Percentiles rank a stretch among this genome's conserved stretches.
Evolutionary conservation across 805 yeast genomes (phyloP).

Genomic region (Ogataea neopini): DNA sequence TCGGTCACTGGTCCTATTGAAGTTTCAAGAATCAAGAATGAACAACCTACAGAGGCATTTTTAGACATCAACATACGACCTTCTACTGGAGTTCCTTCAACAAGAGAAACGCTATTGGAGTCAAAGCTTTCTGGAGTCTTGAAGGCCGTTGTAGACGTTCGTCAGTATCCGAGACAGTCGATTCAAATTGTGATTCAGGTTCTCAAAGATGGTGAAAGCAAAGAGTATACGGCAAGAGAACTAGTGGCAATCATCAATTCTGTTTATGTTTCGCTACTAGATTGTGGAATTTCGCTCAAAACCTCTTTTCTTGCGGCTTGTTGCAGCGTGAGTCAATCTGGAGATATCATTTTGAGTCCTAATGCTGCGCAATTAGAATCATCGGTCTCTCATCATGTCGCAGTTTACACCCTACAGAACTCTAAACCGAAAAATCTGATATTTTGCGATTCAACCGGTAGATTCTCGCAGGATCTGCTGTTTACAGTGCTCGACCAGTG

Average conservation of each 20-base stretch:
- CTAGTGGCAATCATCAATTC: conserved; percentile 73
- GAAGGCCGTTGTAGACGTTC: conserved; percentile 57
- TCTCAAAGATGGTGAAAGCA: conserved; percentile 52
- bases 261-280: conserved; percentile 69
- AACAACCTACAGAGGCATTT: conserved; percentile 74
- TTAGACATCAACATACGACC: conserved; percentile 82
- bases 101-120: conserved; percentile 76
- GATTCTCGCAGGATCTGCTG: conserved; percentile 58
- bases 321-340: conserved; percentile 28
- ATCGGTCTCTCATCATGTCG: conserved; percentile 62
- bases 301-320: conserved; percentile 62
- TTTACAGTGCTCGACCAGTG: conserved; percentile 54
- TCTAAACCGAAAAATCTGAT: conserved; percentile 56
- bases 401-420: conserved; percentile 58
- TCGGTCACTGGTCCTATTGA: conserved; percentile 93
- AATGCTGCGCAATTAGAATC: conserved; percentile 40
- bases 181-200: conserved; percentile 70
- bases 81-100: conserved; percentile 65
- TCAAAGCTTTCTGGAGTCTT: conserved; percentile 66
- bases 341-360: conserved; percentile 46
- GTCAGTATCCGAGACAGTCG: conserved; percentile 75
- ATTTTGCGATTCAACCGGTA: conserved; percentile 73
- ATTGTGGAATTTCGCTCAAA: conserved; percentile 72
- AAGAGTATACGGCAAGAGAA: conserved; percentile 45
- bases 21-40: conserved; percentile 71